Percentiles rank a stretch among this genome's conserved stretches.
phyloP scores from a whole-genome alignment of 2,329 filamentous ascomycete species.

The Aspergillus calidoustus region DNA sequence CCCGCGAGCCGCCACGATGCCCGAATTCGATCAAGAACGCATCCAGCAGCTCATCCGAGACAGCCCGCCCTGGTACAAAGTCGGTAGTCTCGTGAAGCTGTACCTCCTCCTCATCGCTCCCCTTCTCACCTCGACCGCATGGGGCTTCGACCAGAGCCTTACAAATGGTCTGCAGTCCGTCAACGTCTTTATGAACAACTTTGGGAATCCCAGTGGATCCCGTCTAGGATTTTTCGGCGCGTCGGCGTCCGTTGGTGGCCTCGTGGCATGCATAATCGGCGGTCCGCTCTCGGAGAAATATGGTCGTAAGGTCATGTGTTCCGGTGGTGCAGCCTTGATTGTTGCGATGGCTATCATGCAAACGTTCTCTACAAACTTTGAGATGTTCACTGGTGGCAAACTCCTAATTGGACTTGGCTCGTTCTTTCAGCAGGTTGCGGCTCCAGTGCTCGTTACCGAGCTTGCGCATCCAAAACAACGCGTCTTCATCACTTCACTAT shows the following conservation, averaged over 20 bases:
- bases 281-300: neutral
- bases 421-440: neutral
- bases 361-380: neutral
- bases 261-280: neutral
- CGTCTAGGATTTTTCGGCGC: neutral
- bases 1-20: neutral
- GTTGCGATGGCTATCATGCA: neutral
- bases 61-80: neutral
- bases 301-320: neutral
- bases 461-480: neutral
- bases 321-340: neutral
- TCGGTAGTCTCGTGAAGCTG: constrained; percentile 23
- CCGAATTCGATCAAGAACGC: neutral
- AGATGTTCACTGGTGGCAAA: neutral
- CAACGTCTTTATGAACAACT: neutral
- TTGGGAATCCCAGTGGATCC: neutral
- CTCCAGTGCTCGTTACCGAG: neutral
- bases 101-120: neutral
- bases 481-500: neutral
- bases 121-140: neutral
- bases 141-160: neutral
- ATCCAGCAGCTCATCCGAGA: neutral
- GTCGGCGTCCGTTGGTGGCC: neutral
- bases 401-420: neutral
- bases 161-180: neutral